Conservation (phyloP, 176 grass and related monocot species). For the Rhynchospora breviuscula region DNA sequence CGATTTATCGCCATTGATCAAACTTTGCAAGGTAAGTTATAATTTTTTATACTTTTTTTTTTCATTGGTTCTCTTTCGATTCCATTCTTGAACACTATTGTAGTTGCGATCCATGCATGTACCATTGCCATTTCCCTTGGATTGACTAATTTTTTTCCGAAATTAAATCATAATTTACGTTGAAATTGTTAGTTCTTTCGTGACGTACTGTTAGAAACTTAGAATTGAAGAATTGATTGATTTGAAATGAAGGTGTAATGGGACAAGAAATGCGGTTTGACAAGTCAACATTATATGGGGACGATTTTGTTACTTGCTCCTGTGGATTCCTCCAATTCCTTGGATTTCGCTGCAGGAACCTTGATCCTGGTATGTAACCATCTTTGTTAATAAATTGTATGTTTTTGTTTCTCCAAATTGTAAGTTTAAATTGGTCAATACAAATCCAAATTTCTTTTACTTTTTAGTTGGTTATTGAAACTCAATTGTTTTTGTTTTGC, state of each 20-base stretch:
- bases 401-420: neutral
- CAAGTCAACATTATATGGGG: neutral
- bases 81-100: neutral
- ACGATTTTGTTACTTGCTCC: neutral
- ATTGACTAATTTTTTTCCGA: neutral
- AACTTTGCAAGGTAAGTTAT: slow-evolving; percentile 12
- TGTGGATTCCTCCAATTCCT: slow-evolving; percentile 22
- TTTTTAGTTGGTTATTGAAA: neutral
- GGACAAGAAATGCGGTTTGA: slow-evolving; percentile 14
- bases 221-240: neutral
- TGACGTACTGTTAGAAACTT: neutral
- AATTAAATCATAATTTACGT: neutral
- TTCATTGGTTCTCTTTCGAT: neutral
- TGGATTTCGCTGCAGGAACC: slow-evolving; percentile 14
- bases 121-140: neutral
- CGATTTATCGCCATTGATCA: neutral
- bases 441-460: neutral
- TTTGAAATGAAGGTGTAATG: slow-evolving; percentile 16
- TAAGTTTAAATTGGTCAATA: neutral
- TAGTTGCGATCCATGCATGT: neutral
- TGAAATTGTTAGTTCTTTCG: neutral
- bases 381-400: neutral
- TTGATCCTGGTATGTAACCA: slow-evolving; percentile 11
- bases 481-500: neutral
- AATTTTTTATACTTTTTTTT: neutral